Evolutionary conservation across 495 filamentous ascomycete genomes (phyloP), one percentile per base, ranked within the genome.

Genomic region (Penicillium pancosmium): DNA sequence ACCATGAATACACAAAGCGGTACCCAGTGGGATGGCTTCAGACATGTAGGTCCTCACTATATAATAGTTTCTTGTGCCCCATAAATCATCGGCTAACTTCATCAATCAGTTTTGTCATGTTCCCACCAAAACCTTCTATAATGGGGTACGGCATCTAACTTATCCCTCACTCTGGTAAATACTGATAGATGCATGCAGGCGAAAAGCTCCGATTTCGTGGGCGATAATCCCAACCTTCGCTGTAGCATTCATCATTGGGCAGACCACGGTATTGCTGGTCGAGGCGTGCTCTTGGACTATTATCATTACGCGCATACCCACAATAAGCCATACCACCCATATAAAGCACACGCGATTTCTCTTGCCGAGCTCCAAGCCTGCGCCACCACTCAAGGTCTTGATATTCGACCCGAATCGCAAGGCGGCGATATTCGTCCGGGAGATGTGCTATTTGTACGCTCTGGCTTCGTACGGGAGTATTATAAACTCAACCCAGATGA

Each of bases 21-120:
- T 18, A 86, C 85, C 3, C 89, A 92, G 69, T 91, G 89, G 89
- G 89, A 92, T 69, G 85, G 86, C 21, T 84, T 91, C 52, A 71
- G 85, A 52, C 87, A 90, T 65, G 80, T 84, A 70, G 35, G 66
- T 62, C n/a, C 27, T 38, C 12, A n/a, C 33, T 21, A 21, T 21
- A 21, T 21, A 21, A 21, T 21, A 21, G 19, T 21, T 21, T 21
- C 19, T 21, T 21, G 19, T 21, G 19, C 19, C 19, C 19, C 19
- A 21, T 21, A 21, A 21, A 1, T 44, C 2, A 19, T 44, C 5
- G n/a, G 16, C 2, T 19, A 44, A 44, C n/a, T 50, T 48, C 27
- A n/a, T 34, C 23, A 43, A 16, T 41, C 19, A 80, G 71, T 72
- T 79, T 54, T 69, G 72, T 13, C 77, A 82, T 55, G 63, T 80